Conservation (phyloP, 495 filamentous ascomycete species). For the Hamigera avellanea region DNA sequence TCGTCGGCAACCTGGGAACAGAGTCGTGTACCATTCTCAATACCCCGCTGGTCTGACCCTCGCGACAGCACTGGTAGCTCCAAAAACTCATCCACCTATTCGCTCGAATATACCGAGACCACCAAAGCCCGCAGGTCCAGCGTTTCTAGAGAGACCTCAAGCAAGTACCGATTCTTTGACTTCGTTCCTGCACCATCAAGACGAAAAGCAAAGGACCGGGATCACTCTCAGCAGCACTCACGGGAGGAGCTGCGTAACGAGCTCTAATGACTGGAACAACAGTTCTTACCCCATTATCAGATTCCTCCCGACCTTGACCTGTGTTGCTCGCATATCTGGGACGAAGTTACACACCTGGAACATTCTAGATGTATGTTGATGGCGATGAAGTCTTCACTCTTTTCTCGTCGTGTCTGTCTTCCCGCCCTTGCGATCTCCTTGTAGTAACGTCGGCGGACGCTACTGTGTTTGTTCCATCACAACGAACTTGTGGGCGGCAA, state of each 20-base stretch:
- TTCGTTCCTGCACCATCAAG: constrained; percentile 32
- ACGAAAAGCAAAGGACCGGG: constrained; percentile 34
- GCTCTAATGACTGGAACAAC: constrained; percentile 11
- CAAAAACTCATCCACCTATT: constrained; percentile 37
- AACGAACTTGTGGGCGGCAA: constrained; percentile 3
- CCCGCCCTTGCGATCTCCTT: no score
- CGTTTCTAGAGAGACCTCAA: constrained; percentile 32
- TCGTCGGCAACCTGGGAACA: constrained; percentile 42
- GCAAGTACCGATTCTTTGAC: constrained; percentile 38
- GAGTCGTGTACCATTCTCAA: constrained; percentile 27
- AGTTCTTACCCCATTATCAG: no score
- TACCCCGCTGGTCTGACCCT: constrained; percentile 32
- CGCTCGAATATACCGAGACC: constrained; percentile 30
- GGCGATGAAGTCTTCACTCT: no score
- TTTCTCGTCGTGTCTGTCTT: no score
- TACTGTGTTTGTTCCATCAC: constrained; percentile 3
- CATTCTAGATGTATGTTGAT: no score
- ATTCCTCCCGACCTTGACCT: no score
- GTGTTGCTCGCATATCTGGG: no score
- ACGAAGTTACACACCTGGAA: no score
- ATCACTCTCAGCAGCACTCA: constrained; percentile 26
- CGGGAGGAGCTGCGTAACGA: constrained; percentile 29
- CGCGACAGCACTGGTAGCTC: constrained; percentile 37
- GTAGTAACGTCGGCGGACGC: no score
- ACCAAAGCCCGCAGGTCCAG: constrained; percentile 31